phyloP scores from a whole-genome alignment of 257 asterid species.

The Nicotiana tomentosiformis region DNA sequence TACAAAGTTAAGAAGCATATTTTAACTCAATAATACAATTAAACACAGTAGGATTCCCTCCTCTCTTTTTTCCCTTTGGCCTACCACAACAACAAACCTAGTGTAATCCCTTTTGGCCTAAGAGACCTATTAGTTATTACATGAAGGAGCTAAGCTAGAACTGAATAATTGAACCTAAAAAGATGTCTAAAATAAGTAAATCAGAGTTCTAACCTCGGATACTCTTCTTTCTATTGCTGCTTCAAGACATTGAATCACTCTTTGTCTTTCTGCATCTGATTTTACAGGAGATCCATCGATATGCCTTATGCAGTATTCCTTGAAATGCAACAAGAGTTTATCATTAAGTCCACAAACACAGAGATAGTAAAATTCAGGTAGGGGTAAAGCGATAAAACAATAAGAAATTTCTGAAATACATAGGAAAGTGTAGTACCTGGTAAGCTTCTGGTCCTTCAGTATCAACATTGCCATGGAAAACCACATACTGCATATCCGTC shows the following conservation, averaged over 20 bases:
- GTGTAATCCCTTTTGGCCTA: too few relatives aligned
- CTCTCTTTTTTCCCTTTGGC: neutral
- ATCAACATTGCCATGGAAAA: slow-evolving; percentile 85
- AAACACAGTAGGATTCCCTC: neutral
- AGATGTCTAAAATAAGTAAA: neutral
- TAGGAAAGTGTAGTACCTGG: slow-evolving; percentile 44
- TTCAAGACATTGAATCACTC: slow-evolving; percentile 92
- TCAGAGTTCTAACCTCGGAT: slow-evolving; percentile 54
- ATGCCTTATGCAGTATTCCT: slow-evolving; percentile 93
- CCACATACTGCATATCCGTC: slow-evolving; percentile 95
- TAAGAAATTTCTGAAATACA: neutral
- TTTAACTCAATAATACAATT: neutral
- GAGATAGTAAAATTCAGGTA: neutral
- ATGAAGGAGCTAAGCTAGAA: neutral
- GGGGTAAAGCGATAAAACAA: neutral
- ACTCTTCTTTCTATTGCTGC: slow-evolving; percentile 95
- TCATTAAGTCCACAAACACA: slow-evolving; percentile 2
- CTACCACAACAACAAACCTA: too few relatives aligned
- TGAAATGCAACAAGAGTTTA: slow-evolving; percentile 17
- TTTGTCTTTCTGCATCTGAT: slow-evolving; percentile 92
- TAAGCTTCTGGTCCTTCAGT: slow-evolving; percentile 77
- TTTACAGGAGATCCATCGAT: slow-evolving; percentile 90
- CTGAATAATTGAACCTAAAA: neutral
- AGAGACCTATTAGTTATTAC: too few relatives aligned
- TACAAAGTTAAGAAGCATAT: neutral